Base-by-base conservation (phyloP, 495 filamentous ascomycete species). In the Penicillium atrosanguineum region DNA sequence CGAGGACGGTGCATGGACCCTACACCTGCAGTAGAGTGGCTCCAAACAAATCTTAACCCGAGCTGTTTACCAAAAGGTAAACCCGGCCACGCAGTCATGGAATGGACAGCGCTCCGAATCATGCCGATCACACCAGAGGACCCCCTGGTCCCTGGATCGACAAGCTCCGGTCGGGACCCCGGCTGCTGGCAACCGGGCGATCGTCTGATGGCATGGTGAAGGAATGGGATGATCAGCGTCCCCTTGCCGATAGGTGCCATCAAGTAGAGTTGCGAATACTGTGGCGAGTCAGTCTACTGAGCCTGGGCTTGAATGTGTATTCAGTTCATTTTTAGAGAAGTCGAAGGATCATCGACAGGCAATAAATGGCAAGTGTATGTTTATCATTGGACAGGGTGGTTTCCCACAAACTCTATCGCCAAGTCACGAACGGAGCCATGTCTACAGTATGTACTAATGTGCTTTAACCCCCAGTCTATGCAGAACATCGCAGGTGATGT, bases 211-310 rank as follows among this genome's bases (percentile, higher is more conserved):
- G 25, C 26, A 18, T 29, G 19, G 29, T 20, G n/a, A 41, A 20
- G n/a, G 25, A 26, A 19, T 36, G 12, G 14, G 39, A 14, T 42
- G 59, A 59, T 62, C 59, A 2, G 38, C 25, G 7, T 38, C 20
- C 59, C 59, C 59, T 59, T 62, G 48, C 59, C 34, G 51, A 16
- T 41, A 12, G 14, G 41, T 19, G 8, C 19, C 34, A 45, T 12
- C 23, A 29, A n/a, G 20, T n/a, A 14, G 7, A 29, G n/a, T 12
- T 19, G n/a, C 20, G 25, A 48, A 6, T 23, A 23, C 5, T 23
- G 23, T 34, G 37, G 31, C 20, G 37, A 48, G 23, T 23, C 31
- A 26, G 9, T 21, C 6, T 5, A 37, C 16, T 11, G 47, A 28
- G 47, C n/a, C 47, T 29, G 34, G 31, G 31, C 31, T 14, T 14